Conservation (phyloP, 768 basidiomycete species). For the Suillus placidus region DNA sequence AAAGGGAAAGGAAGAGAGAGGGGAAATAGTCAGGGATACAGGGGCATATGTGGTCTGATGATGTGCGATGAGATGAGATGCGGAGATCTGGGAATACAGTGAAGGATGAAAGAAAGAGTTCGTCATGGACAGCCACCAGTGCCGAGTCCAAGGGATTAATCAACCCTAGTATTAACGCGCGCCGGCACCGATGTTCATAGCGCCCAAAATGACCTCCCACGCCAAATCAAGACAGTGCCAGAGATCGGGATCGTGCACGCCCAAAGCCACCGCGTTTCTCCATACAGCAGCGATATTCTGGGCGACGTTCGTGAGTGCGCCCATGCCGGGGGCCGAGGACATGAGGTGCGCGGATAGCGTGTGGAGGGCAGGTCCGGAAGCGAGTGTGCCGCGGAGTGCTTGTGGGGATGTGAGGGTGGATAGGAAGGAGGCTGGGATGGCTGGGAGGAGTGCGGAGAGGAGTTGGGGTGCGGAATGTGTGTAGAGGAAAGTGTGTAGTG, state of each 20-base stretch:
- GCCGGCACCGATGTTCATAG: constrained; percentile 55
- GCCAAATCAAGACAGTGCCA: constrained; percentile 70
- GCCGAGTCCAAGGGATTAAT: constrained; percentile 1
- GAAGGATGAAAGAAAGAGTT: neutral
- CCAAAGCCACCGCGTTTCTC: constrained; percentile 72
- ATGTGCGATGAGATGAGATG: constrained; percentile 27
- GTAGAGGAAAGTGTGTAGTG: constrained; percentile 68
- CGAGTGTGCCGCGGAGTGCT: constrained; percentile 43
- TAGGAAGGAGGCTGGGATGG: constrained; percentile 31
- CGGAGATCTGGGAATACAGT: constrained; percentile 19
- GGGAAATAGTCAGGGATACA: constrained; percentile 32
- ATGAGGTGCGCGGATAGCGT: constrained; percentile 56
- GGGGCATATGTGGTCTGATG: constrained; percentile 19
- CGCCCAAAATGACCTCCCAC: constrained; percentile 69
- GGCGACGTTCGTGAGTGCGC: constrained; percentile 51
- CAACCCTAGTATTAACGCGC: constrained; percentile 23
- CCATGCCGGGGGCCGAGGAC: constrained; percentile 44
- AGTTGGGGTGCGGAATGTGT: constrained; percentile 56
- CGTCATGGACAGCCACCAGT: constrained; percentile 9
- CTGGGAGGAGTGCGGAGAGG: constrained; percentile 50
- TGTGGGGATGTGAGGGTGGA: constrained; percentile 34
- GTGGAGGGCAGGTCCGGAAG: constrained; percentile 55
- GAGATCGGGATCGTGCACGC: constrained; percentile 62
- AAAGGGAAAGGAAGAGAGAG: neutral
- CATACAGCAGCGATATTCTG: constrained; percentile 65